A percentile compares a stretch with the other conserved stretches of the same genome.
These are phyloP conservation scores for Gautieria morchelliformis DNA, from an alignment of 768 basidiomycete genomes.

Conservation along the genomic window DNA sequence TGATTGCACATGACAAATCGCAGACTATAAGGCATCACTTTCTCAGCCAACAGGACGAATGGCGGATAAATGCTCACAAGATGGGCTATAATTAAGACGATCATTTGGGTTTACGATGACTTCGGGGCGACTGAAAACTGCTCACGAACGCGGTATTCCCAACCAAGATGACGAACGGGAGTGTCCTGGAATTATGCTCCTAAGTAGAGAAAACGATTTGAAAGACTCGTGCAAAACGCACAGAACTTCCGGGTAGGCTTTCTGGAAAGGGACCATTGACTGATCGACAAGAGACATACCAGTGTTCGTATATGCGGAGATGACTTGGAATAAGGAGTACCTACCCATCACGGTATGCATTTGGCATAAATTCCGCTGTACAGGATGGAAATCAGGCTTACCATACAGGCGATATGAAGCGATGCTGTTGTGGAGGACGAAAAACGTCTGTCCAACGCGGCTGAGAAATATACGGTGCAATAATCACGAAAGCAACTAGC, in stretches of 20 bases:
- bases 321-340: conserved; percentile 79
- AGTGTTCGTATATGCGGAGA: conserved; percentile 84
- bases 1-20: conserved; percentile 70
- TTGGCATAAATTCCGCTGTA: neutral
- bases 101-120: no score
- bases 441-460: conserved; percentile 46
- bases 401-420: conserved; percentile 33
- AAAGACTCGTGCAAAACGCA: neutral
- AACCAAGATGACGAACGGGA: conserved; percentile 72
- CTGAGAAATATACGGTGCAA: conserved; percentile 72
- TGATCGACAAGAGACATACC: conserved; percentile 81
- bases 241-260: conserved; percentile 67
- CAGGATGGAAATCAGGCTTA: conserved; percentile 21
- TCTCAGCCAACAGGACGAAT: neutral
- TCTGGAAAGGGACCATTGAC: conserved; percentile 89
- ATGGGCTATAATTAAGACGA: conserved; percentile 46
- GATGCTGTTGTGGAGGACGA: neutral
- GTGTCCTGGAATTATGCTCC: conserved; percentile 25
- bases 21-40: conserved; percentile 34
- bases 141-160: conserved; percentile 92
- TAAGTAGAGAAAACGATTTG: neutral
- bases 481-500: conserved; percentile 58
- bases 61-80: conserved; percentile 47
- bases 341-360: conserved; percentile 27
- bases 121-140: conserved; percentile 14